These are phyloP conservation scores for Solanum dulcamara DNA, from an alignment of 257 asterid genomes.

Conservation along the genomic window DNA sequence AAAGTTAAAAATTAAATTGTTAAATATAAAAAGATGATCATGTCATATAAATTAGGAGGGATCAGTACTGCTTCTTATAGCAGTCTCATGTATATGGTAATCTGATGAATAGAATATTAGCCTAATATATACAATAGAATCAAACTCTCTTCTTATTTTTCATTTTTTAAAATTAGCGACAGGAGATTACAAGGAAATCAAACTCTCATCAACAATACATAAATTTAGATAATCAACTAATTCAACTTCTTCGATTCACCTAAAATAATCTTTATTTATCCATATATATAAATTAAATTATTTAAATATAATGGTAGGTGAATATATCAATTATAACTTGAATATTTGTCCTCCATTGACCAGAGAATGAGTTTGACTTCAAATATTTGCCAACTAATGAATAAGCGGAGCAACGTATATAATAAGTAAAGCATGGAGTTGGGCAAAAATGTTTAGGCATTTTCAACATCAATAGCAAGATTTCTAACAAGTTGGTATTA, in stretches of 20 bases:
- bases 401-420: conserved; percentile 16
- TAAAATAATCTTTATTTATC: background rate
- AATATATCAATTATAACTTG: background rate
- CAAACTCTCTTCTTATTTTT: too few relatives aligned
- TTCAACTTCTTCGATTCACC: background rate
- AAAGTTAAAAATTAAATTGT: background rate
- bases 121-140: background rate
- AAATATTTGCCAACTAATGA: background rate
- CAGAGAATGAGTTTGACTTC: conserved; percentile 2
- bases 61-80: background rate
- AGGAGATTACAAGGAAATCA: background rate
- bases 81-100: background rate
- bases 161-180: background rate
- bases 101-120: background rate
- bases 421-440: background rate
- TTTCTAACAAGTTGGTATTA: background rate
- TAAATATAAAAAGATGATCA: background rate
- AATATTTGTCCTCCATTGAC: background rate
- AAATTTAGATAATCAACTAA: background rate
- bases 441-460: background rate
- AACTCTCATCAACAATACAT: fast-evolving
- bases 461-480: background rate
- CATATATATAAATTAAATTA: background rate
- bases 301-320: conserved; percentile 1
- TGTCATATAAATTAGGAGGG: background rate